Evolutionary conservation across 352 stramenopile species (phyloP).

Genomic region (Pythium aquatile): DNA sequence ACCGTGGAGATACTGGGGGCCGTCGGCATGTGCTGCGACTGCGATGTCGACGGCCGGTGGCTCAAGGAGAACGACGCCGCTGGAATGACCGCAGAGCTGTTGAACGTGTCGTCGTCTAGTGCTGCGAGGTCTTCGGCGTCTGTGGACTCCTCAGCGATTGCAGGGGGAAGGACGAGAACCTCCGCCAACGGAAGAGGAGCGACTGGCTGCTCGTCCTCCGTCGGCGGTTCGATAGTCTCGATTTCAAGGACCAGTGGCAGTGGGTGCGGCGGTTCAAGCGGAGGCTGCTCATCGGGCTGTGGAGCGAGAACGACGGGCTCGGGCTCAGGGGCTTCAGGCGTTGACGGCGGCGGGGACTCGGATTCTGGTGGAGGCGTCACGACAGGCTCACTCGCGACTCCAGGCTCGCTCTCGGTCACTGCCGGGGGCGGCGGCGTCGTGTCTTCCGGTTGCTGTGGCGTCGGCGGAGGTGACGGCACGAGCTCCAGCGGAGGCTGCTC

Average conservation of each 20-base stretch:
- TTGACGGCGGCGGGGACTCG: background rate
- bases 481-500: background rate
- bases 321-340: background rate
- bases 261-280: background rate
- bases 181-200: background rate
- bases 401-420: slow-evolving; percentile 1
- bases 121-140: background rate
- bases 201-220: background rate
- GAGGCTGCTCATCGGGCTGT: background rate
- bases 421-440: background rate
- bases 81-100: background rate
- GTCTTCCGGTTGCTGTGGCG: slow-evolving; percentile 21
- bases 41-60: background rate
- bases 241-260: background rate
- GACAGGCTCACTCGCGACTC: slow-evolving; percentile 1
- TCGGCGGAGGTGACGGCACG: background rate
- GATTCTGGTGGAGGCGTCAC: background rate
- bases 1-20: slow-evolving; percentile 28
- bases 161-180: background rate
- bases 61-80: background rate
- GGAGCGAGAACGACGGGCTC: background rate
- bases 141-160: background rate
- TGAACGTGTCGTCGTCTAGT: slow-evolving; percentile 3
- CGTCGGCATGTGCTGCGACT: slow-evolving; percentile 31
- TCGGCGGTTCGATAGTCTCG: background rate